Base-by-base conservation (phyloP, 306 rosid genomes). In the Cicer cuneatum region DNA sequence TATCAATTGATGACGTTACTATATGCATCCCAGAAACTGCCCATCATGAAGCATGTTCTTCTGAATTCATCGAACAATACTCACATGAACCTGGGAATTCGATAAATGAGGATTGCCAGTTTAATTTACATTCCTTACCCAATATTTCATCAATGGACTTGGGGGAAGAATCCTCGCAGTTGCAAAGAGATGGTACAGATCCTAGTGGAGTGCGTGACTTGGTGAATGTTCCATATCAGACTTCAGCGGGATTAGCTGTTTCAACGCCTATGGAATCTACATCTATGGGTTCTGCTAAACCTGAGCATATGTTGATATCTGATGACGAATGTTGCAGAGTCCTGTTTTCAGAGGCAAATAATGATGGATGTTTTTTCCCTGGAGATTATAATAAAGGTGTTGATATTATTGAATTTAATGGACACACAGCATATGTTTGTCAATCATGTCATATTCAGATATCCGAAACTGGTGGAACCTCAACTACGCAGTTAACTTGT, bases 251-350 rank as follows among this genome's bases (percentile, higher is more conserved):
- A 64, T 72, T 89, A 40, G 67, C 65, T 71, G 81, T 70, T 64
- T 73, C 89, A 45, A 61, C 78, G 45, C 70, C 90, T 66, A 58
- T 82, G 76, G 86, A 67, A 35, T 57, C 78, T 80, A 64, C 79
- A 75, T 78, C 66, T 6, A 60, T 71, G 73, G 83, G 76, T 76
- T 82, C 87, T 24, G 81, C 76, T 74, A 83, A 86, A 83, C 54
- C 59, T 48, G 89, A 86, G 58, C 78, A 80, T 69, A 80, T 86
- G 90, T 39, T 92, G 81, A 90, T 95, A 81, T 45, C 98, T 15
- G 97, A 92, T 14, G 97, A 90, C 42, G 98, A 95, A 82, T 92
- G 97, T 79, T 89, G 98, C 83, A 86, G 91, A 83, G 81, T 87
- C 9, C 83, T 95, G 45, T 95, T 92, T 82, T 81, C 90, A 64